A percentile compares a stretch with the other conserved stretches of the same genome.
phyloP scores from a whole-genome alignment of 805 yeast species.

The Kregervanrija pseudodelftensis region DNA sequence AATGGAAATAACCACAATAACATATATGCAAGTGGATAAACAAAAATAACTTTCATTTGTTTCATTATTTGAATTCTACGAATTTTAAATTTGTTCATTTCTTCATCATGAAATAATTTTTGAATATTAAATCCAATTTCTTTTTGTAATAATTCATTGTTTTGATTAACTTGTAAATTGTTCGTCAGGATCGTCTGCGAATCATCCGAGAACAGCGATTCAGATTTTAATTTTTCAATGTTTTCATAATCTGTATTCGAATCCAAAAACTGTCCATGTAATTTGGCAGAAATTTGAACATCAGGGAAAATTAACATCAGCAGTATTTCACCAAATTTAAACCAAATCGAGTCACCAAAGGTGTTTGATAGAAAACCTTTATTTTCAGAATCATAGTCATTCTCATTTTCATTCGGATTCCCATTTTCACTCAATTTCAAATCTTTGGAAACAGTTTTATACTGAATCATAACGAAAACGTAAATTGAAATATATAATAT shows the following conservation, averaged over 20 bases:
- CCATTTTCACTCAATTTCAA: background rate
- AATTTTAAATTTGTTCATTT: conserved; percentile 51
- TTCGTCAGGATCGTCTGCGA: background rate
- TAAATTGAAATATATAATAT: conserved; percentile 65
- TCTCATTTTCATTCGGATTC: background rate
- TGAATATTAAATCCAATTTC: conserved; percentile 27
- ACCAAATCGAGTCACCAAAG: conserved; percentile 27
- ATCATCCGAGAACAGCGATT: conserved; percentile 1
- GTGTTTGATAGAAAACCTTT: conserved; percentile 4
- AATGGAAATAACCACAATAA: conserved; percentile 80
- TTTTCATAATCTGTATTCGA: conserved; percentile 23
- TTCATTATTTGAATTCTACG: conserved; percentile 62
- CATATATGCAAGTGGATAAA: conserved; percentile 79
- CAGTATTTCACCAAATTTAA: conserved; percentile 20
- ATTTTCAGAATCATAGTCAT: background rate
- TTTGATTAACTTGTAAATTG: conserved; percentile 3
- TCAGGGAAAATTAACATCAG: conserved; percentile 27
- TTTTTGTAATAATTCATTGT: conserved; percentile 10
- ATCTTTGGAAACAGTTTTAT: conserved; percentile 34
- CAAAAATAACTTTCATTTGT: conserved; percentile 72
- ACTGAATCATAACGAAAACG: conserved; percentile 59
- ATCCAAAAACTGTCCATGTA: conserved; percentile 22
- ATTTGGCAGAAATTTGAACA: conserved; percentile 23
- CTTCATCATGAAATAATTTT: conserved; percentile 45
- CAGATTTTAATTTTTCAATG: conserved; percentile 16